Evolutionary conservation across 2,329 filamentous ascomycete species (phyloP).

Genomic region (Colletotrichum abscissum): DNA sequence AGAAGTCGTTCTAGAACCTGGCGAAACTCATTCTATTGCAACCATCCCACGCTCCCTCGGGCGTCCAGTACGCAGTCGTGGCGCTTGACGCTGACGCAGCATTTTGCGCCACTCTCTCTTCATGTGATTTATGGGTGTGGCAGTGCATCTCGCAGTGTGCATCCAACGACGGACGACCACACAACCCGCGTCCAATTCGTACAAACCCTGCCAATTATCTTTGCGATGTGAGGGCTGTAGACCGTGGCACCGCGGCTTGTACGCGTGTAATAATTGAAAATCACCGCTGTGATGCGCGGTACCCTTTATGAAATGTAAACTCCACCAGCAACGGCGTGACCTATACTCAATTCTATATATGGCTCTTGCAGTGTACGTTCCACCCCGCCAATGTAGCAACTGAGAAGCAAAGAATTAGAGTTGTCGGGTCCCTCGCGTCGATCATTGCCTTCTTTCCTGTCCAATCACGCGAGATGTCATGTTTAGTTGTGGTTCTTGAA

Average conservation of each 20-base stretch:
- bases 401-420: not conserved
- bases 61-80: not conserved
- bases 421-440: constrained; percentile 16
- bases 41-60: not conserved
- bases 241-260: not conserved
- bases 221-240: not conserved
- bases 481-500: not conserved
- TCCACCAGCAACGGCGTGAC: not conserved
- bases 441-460: constrained; percentile 10
- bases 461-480: not conserved
- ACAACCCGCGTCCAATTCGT: not conserved
- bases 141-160: not conserved
- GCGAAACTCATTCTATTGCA: not conserved
- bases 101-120: not conserved
- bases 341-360: not conserved
- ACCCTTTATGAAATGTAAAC: not conserved
- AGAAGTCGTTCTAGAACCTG: not conserved
- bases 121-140: not conserved
- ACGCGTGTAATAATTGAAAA: not conserved
- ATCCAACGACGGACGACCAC: not conserved
- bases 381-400: constrained; percentile 12
- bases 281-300: not conserved
- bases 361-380: not conserved
- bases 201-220: not conserved
- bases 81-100: not conserved